Evolutionary conservation across 306 rosid species (phyloP).

Genomic region (Glycyrrhiza uralensis): DNA sequence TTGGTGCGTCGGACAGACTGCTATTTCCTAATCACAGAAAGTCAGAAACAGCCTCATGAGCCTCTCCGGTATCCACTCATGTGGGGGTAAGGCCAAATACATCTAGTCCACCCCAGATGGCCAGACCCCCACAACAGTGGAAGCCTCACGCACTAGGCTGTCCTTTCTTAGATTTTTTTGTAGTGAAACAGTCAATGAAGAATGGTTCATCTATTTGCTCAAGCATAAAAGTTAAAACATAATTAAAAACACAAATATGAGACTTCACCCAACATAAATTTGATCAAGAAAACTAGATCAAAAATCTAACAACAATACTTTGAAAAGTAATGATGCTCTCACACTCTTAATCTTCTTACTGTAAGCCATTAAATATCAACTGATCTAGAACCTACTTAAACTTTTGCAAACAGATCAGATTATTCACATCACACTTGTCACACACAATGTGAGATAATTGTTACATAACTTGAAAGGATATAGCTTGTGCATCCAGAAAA

Average conservation of each 20-base stretch:
- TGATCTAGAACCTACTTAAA: not conserved
- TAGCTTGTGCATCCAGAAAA: slow-evolving; percentile 9
- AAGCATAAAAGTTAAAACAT: not conserved
- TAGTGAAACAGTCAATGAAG: not conserved
- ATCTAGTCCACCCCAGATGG: not conserved
- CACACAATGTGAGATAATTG: not conserved
- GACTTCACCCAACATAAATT: not conserved
- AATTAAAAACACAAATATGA: not conserved
- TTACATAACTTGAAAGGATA: not conserved
- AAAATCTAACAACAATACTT: not conserved
- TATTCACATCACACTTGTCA: slow-evolving; percentile 7
- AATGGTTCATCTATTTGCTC: not conserved
- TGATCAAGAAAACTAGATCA: slow-evolving; percentile 3
- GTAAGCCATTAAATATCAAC: not conserved
- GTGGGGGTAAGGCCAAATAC: not conserved
- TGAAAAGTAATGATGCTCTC: slow-evolving; percentile 1
- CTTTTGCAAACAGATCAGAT: not conserved
- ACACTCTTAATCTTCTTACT: not conserved
- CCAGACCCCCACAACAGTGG: not conserved
- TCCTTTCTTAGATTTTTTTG: not conserved
- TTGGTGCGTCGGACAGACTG: not conserved
- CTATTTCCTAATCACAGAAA: not conserved
- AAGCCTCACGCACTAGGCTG: not conserved
- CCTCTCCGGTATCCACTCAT: not conserved
- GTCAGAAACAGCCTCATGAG: not conserved